Conservation (phyloP, 257 asterid genomes). For the Cinchona pubescens region DNA sequence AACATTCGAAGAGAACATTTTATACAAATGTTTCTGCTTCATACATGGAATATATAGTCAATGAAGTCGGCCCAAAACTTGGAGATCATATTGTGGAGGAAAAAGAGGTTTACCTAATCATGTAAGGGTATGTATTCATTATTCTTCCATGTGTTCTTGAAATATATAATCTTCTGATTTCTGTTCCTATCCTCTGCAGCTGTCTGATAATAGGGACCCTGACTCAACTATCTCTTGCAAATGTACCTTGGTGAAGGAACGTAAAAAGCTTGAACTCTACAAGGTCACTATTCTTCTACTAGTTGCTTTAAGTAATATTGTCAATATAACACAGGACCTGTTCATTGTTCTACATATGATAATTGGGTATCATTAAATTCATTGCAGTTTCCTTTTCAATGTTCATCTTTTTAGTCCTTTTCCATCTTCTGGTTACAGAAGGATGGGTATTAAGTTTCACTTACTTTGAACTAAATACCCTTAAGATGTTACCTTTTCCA, state of each 20-base stretch:
- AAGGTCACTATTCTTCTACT: conserved; percentile 35
- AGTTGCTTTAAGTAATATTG: neutral
- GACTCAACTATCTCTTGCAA: conserved; percentile 45
- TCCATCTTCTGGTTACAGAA: neutral
- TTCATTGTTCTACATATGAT: neutral
- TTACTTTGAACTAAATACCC: neutral
- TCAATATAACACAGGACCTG: neutral
- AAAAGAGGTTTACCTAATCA: conserved; percentile 40
- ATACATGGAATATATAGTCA: conserved; percentile 33
- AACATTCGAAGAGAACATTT: conserved; percentile 32
- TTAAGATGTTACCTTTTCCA: conserved; percentile 6
- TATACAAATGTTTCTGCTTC: conserved; percentile 38
- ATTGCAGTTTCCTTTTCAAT: neutral
- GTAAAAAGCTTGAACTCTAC: conserved; percentile 32
- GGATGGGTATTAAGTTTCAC: neutral
- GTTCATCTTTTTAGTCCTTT: neutral
- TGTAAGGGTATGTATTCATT: conserved; percentile 30
- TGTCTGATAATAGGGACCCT: conserved; percentile 38
- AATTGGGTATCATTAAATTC: neutral
- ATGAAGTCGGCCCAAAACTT: conserved; percentile 28
- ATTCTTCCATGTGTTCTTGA: neutral
- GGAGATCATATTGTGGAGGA: conserved; percentile 28
- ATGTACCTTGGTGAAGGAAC: conserved; percentile 30
- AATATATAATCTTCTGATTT: neutral
- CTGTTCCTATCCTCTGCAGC: conserved; percentile 24